A percentile compares a stretch with the other conserved stretches of the same genome.
phyloP scores from a whole-genome alignment of 352 stramenopile genomes.

The Globisporangium parvum region DNA sequence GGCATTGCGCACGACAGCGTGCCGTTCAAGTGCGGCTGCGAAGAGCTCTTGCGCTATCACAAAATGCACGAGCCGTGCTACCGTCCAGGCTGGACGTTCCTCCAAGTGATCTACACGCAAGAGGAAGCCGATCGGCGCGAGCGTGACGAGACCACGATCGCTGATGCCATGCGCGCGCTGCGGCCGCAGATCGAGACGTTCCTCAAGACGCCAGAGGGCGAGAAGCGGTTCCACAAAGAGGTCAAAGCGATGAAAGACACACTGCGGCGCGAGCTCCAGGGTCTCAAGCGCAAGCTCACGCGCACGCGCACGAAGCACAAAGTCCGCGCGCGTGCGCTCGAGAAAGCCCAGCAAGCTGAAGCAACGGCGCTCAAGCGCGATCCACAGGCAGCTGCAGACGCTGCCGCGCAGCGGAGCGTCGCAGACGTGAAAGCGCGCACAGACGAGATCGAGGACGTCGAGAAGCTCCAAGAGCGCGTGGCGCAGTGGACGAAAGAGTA shows the following conservation, averaged over 20 bases:
- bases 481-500: conserved; percentile 35
- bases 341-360: conserved; percentile 16
- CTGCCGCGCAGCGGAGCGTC: conserved; percentile 16
- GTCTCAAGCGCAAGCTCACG: conserved; percentile 34
- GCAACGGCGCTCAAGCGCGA: conserved; percentile 17
- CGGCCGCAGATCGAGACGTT: conserved; percentile 56
- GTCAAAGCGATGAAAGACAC: conserved; percentile 16
- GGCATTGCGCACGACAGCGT: conserved; percentile 48
- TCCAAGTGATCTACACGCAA: conserved; percentile 49
- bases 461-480: conserved; percentile 34
- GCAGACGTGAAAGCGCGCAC: conserved; percentile 30
- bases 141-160: conserved; percentile 40
- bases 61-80: conserved; percentile 70
- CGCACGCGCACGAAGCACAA: conserved; percentile 23
- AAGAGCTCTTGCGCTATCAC: conserved; percentile 51
- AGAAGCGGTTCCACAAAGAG: conserved; percentile 63
- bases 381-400: conserved; percentile 1
- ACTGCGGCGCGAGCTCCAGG: conserved; percentile 20
- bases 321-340: conserved; percentile 13
- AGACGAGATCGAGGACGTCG: conserved; percentile 29
- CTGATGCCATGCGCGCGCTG: conserved; percentile 36
- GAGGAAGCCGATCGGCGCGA: conserved; percentile 47
- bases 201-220: conserved; percentile 41
- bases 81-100: conserved; percentile 48
- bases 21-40: conserved; percentile 70